These are phyloP conservation scores for Globisporangium heterothallicum DNA, from an alignment of 352 stramenopile species.

Conservation along the genomic window DNA sequence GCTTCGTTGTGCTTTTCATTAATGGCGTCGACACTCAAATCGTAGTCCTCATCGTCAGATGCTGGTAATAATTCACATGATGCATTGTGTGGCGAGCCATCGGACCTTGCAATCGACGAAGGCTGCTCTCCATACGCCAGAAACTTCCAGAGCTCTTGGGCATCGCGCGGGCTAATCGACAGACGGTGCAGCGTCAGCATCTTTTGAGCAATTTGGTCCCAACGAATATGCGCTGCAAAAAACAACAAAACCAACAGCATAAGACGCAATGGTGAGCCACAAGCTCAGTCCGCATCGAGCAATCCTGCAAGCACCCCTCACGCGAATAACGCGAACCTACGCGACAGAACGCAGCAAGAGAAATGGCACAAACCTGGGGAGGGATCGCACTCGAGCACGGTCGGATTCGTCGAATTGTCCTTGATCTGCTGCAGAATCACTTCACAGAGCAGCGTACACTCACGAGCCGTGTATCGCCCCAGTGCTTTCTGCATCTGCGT, in stretches of 20 bases:
- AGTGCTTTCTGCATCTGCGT: conserved; percentile 29
- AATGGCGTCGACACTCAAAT: conserved; percentile 21
- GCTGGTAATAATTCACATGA: conserved; percentile 24
- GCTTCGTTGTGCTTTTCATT: conserved; percentile 14
- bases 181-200: conserved; percentile 38
- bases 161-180: conserved; percentile 27
- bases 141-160: conserved; percentile 69
- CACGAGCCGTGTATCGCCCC: conserved; percentile 36
- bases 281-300: too few species aligned
- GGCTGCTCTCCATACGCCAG: conserved; percentile 47
- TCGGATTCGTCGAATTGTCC: conserved; percentile 29
- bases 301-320: too few species aligned
- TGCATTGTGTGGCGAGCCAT: neutral
- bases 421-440: conserved; percentile 49
- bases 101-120: neutral
- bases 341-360: too few species aligned
- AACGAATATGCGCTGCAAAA: conserved; percentile 26
- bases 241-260: neutral
- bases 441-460: conserved; percentile 52
- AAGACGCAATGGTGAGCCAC: too few species aligned
- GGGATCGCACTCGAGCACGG: conserved; percentile 32
- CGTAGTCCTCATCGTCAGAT: conserved; percentile 53
- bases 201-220: conserved; percentile 33
- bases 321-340: too few species aligned
- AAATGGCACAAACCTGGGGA: conserved; percentile 25